These are phyloP conservation scores for Trichoderma breve DNA, from an alignment of 2,329 filamentous ascomycete genomes.

Conservation along the genomic window DNA sequence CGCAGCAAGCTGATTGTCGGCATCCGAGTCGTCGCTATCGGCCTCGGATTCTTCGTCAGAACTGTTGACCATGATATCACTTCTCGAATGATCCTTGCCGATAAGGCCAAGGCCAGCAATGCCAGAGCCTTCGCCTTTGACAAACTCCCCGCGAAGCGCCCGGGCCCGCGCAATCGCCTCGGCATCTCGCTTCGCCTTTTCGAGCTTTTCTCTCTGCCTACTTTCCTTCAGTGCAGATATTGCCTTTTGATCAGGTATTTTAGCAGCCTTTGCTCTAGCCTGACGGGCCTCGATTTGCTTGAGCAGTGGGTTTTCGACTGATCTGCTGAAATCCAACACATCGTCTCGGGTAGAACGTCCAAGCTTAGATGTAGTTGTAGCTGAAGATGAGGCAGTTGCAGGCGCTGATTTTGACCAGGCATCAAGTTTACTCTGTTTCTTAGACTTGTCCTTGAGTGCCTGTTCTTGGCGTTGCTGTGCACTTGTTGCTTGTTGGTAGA, in stretches of 20 bases:
- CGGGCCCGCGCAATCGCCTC: slow-evolving; percentile 69
- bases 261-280: slow-evolving; percentile 30
- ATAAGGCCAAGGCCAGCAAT: slow-evolving; percentile 67
- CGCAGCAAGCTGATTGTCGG: slow-evolving; percentile 51
- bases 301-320: slow-evolving; percentile 47
- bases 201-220: slow-evolving; percentile 71
- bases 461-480: slow-evolving; percentile 27
- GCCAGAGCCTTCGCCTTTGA: slow-evolving; percentile 72
- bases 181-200: slow-evolving; percentile 68
- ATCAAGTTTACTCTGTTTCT: slow-evolving; percentile 61
- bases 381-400: slow-evolving; percentile 23
- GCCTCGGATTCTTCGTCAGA: slow-evolving; percentile 72
- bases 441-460: slow-evolving; percentile 37
- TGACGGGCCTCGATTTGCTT: slow-evolving; percentile 45
- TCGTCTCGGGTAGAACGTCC: slow-evolving; percentile 46
- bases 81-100: slow-evolving; percentile 78
- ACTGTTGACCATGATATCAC: slow-evolving; percentile 87
- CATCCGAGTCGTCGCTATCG: slow-evolving; percentile 58
- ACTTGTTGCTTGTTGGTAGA: slow-evolving; percentile 41
- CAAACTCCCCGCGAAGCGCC: slow-evolving; percentile 38
- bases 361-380: slow-evolving; percentile 23
- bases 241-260: slow-evolving; percentile 37
- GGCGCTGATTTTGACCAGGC: slow-evolving; percentile 56
- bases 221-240: slow-evolving; percentile 61
- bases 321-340: slow-evolving; percentile 46